Evolutionary conservation across 768 basidiomycete genomes (phyloP), one percentile per base, ranked within the genome.

Genomic region (Rickenella mellea): DNA sequence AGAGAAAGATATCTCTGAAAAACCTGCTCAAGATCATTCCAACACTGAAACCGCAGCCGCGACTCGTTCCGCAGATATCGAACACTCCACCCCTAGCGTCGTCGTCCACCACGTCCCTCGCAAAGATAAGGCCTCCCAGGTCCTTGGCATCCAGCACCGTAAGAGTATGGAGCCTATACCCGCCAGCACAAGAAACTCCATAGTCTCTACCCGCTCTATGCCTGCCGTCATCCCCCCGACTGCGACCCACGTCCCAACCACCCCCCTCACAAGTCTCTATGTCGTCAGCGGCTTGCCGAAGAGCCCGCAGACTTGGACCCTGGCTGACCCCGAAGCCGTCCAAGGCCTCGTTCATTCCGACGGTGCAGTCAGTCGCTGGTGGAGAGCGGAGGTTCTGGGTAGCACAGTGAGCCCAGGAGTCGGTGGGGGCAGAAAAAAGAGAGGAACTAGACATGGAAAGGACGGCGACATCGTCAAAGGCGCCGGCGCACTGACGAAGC

Each of bases 241-340:
- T 30, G 66, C 77, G 11, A 75, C 83, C n/a, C 72, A 78, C 52
- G 65, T 69, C 8, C 82, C 86, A 10, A 76, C 83, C 21, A 68
- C 81, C 38, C 84, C 86, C 22, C 76, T 89, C 48, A 80, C 86
- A 1, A 85, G 83, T 25, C 77, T 89, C 51, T 89, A 89, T 59
- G 82, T 89, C 51, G 86, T 89, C 24, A 87, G 85, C 1, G 90
- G 91, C 9, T 73, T 94, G 24, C 85, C 88, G 14, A 92, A 92
- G 60, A 82, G 82, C 24, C 87, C 89, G 1, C 78, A 87, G 58
- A 89, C 84, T 9, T 93, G 91, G 89, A 85, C 86, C 14, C 74
- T 90, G 32, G 81, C 86, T 0, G 90, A 92, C 58, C 80, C 81
- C 0, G 86, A 89, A 58, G 74, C 86, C 1, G 81, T 88, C 40